Conservation (phyloP, 1,139 yeast genomes). For the Kluyveromyces sp. region DNA sequence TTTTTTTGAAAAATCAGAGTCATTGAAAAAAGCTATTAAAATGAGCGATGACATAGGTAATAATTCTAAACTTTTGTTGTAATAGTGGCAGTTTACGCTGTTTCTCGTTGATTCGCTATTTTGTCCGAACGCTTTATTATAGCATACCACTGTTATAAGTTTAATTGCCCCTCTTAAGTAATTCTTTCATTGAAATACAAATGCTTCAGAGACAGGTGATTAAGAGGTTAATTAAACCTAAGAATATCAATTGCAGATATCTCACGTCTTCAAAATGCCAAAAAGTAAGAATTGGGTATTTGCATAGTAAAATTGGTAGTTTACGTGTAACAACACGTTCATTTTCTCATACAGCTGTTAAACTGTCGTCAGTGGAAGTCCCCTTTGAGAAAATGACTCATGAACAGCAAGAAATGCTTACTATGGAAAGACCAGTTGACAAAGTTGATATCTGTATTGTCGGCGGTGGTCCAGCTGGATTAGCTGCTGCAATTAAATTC, state of each 20-base stretch:
- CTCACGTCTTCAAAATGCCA: neutral
- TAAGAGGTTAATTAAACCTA: neutral
- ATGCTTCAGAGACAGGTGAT: conserved; percentile 1
- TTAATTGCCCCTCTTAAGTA: too few relatives aligned
- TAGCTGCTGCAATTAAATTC: conserved; percentile 83
- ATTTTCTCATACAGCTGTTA: conserved; percentile 2
- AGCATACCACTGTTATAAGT: too few relatives aligned
- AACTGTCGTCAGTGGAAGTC: conserved; percentile 26
- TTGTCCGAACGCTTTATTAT: too few relatives aligned
- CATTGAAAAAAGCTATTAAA: neutral
- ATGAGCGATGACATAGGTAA: too few relatives aligned
- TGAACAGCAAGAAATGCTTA: conserved; percentile 40
- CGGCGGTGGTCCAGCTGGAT: conserved; percentile 97
- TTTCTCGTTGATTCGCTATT: too few relatives aligned
- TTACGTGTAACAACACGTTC: conserved; percentile 2
- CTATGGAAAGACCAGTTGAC: conserved; percentile 69
- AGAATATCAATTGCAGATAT: neutral
- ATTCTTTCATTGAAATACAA: neutral
- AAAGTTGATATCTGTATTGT: conserved; percentile 89
- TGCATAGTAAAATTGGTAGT: neutral
- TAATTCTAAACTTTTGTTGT: too few relatives aligned
- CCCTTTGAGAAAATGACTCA: conserved; percentile 33
- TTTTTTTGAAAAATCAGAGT: neutral
- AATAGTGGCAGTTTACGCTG: too few relatives aligned
- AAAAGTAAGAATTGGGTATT: neutral